These are phyloP conservation scores for Phyllosticta capitalensis DNA, from an alignment of 2,329 filamentous ascomycete species.

Conservation along the genomic window DNA sequence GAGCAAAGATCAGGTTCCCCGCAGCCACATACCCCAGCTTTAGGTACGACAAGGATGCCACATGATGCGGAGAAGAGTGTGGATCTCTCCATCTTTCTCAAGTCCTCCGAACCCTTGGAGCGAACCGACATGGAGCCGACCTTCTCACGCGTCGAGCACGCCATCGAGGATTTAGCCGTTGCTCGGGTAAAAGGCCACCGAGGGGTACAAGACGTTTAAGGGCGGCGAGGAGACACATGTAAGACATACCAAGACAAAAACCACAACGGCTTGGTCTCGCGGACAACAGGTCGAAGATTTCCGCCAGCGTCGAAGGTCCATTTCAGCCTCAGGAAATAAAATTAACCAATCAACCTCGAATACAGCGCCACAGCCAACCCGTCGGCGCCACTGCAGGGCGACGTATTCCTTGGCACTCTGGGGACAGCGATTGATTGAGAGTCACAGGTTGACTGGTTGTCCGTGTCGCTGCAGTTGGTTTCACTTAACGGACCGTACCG, in stretches of 20 bases:
- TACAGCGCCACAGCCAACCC: not conserved
- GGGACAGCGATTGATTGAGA: not conserved
- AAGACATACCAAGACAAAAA: not conserved
- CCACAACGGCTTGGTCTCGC: not conserved
- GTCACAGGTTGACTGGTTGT: not conserved
- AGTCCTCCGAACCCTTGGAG: not conserved
- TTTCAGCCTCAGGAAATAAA: not conserved
- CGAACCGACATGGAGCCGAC: not conserved
- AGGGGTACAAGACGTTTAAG: not conserved
- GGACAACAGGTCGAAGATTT: not conserved
- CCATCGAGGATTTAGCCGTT: not conserved
- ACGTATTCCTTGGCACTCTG: not conserved
- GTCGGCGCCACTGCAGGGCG: not conserved
- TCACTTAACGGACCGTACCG: not conserved
- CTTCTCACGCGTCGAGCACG: not conserved
- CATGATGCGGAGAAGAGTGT: not conserved
- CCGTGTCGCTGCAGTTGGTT: not conserved
- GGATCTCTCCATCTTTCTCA: not conserved
- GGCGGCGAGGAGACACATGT: not conserved
- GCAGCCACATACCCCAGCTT: not conserved
- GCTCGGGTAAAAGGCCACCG: not conserved
- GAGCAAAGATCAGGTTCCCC: not conserved
- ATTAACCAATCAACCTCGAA: not conserved
- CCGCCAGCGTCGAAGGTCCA: not conserved
- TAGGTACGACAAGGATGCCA: not conserved